Conservation (phyloP, 306 rosid genomes). For the Echinosophora koreensis region DNA sequence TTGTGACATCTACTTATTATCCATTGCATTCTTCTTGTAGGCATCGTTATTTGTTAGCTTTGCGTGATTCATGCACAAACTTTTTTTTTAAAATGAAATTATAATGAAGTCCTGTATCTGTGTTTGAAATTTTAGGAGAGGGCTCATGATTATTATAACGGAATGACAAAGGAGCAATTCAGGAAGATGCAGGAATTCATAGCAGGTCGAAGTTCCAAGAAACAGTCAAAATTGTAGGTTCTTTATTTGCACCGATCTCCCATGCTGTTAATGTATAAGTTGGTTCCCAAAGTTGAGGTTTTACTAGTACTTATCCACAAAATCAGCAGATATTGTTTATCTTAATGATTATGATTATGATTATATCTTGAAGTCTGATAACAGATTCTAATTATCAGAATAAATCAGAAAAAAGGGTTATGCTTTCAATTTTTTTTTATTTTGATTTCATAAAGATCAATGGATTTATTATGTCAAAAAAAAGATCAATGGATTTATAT, state of each 20-base stretch:
- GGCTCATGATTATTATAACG: constrained; percentile 76
- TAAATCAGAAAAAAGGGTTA: not conserved
- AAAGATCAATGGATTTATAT: not conserved
- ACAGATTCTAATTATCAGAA: not conserved
- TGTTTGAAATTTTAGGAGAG: constrained; percentile 65
- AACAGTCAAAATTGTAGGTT: constrained; percentile 77
- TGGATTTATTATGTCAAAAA: not conserved
- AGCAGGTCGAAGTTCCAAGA: constrained; percentile 77
- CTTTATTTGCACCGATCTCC: constrained; percentile 13
- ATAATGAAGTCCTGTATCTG: not conserved
- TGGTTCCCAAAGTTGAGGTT: constrained; percentile 4
- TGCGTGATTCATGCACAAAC: not conserved
- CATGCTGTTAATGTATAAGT: constrained; percentile 36
- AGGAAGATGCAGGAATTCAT: constrained; percentile 90
- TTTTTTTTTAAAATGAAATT: constrained; percentile 22
- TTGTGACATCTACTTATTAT: too few relatives aligned
- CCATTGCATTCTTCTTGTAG: not conserved
- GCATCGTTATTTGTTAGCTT: constrained; percentile 7
- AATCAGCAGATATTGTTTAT: constrained; percentile 2
- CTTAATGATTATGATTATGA: not conserved
- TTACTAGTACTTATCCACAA: not conserved
- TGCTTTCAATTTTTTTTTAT: not conserved
- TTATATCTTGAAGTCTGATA: not conserved
- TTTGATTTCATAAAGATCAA: not conserved
- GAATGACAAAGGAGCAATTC: constrained; percentile 91